Conservation (phyloP, 768 basidiomycete genomes). For the Kwoniella shandongensis region DNA sequence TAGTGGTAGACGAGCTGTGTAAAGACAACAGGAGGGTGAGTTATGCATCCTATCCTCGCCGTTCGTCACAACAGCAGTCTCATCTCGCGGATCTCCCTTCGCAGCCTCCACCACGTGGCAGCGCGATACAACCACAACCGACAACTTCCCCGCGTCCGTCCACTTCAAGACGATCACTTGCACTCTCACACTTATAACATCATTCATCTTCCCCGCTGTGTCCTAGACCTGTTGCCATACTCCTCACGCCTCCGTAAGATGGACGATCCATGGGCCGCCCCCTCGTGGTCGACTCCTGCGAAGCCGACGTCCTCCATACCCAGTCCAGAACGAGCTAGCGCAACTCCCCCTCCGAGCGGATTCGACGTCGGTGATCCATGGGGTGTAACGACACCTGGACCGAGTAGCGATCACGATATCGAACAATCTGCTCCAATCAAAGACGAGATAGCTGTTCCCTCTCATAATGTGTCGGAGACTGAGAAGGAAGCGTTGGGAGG, state of each 20-base stretch:
- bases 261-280: slow-evolving; percentile 47
- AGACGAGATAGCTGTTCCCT: too few relatives aligned
- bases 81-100: too few relatives aligned
- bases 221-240: not conserved
- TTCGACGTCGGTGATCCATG: slow-evolving; percentile 40
- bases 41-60: too few relatives aligned
- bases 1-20: too few relatives aligned
- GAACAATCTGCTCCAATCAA: not conserved
- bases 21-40: too few relatives aligned
- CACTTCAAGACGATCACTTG: not conserved
- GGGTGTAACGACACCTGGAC: slow-evolving; percentile 23
- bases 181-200: not conserved
- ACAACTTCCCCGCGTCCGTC: not conserved
- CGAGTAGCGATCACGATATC: not conserved
- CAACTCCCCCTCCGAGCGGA: slow-evolving; percentile 12
- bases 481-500: too few relatives aligned
- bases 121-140: not conserved
- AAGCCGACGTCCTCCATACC: slow-evolving; percentile 22
- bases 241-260: not conserved
- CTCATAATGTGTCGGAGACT: too few relatives aligned
- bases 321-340: not conserved
- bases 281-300: slow-evolving; percentile 34
- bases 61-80: too few relatives aligned
- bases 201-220: too few relatives aligned
- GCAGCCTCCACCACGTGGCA: not conserved